Evolutionary conservation across 352 stramenopile genomes (phyloP).

Genomic region (Phytophthora pini): DNA sequence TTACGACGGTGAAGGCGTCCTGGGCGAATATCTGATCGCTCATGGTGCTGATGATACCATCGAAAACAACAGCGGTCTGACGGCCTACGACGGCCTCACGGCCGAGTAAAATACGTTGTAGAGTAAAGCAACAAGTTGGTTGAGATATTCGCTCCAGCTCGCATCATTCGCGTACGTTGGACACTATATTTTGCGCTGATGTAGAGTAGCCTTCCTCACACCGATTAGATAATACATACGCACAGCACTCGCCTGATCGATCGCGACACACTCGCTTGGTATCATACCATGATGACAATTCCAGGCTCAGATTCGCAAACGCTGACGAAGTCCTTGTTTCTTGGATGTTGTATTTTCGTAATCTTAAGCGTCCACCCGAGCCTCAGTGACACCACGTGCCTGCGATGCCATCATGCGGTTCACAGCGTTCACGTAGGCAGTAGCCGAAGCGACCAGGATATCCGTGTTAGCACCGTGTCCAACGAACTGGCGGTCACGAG

Average conservation of each 20-base stretch:
- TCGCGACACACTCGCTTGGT: conserved; percentile 4
- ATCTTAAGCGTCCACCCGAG: conserved; percentile 49
- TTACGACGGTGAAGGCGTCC: conserved; percentile 88
- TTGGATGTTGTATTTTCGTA: conserved; percentile 38
- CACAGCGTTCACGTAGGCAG: conserved; percentile 88
- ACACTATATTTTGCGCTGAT: conserved; percentile 32
- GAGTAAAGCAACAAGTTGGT: conserved; percentile 16
- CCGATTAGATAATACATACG: conserved; percentile 48
- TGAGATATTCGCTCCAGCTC: conserved; percentile 30
- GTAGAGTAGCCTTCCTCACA: conserved; percentile 23
- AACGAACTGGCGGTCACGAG: conserved; percentile 87
- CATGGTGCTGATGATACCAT: conserved; percentile 94
- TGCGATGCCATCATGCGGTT: conserved; percentile 87
- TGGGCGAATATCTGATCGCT: conserved; percentile 94
- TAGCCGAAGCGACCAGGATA: conserved; percentile 89
- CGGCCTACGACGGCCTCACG: conserved; percentile 92
- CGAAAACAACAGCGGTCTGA: conserved; percentile 93
- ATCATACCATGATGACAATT: conserved; percentile 15
- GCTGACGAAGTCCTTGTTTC: conserved; percentile 17
- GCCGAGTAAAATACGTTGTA: conserved; percentile 45
- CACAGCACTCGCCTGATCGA: conserved; percentile 16
- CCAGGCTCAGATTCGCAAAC: conserved; percentile 9
- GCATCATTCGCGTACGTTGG: conserved; percentile 19
- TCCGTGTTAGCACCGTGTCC: conserved; percentile 91
- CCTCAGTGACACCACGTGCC: conserved; percentile 41